Percentiles rank a stretch among this genome's conserved stretches.
phyloP scores from a whole-genome alignment of 169 alveolate species.

The Amoebophrya sp. region DNA sequence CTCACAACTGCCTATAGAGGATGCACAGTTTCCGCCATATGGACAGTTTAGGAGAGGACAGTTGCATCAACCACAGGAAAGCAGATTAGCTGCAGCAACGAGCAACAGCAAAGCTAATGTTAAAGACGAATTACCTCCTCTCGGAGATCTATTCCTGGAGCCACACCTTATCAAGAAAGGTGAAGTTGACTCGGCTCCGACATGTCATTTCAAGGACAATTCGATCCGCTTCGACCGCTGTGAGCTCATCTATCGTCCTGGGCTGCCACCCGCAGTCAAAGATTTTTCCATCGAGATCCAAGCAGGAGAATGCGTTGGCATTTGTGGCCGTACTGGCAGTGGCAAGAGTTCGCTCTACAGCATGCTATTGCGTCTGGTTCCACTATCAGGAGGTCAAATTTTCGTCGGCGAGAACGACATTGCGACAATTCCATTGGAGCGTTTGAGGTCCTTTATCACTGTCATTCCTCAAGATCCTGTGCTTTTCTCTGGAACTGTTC shows the following conservation, averaged over 20 bases:
- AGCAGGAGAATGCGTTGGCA: slow-evolving; percentile 58
- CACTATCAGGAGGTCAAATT: slow-evolving; percentile 59
- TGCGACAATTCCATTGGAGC: not conserved
- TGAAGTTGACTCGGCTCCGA: no score
- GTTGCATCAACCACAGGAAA: not conserved
- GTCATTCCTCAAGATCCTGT: slow-evolving; percentile 48
- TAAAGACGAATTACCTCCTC: not conserved
- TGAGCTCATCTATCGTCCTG: not conserved
- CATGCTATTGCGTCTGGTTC: slow-evolving; percentile 61
- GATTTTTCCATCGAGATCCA: not conserved
- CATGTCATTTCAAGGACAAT: no score
- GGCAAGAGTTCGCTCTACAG: slow-evolving; percentile 74
- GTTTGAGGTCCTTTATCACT: slow-evolving; percentile 47
- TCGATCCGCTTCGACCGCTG: not conserved
- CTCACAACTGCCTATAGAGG: not conserved
- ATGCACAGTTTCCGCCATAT: not conserved
- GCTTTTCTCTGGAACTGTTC: slow-evolving; percentile 61
- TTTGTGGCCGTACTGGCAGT: slow-evolving; percentile 83
- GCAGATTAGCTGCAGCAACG: not conserved
- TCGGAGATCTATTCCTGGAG: not conserved
- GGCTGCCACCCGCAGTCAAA: not conserved
- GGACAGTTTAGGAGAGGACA: not conserved
- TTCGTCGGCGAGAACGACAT: slow-evolving; percentile 38
- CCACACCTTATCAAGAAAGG: not conserved
- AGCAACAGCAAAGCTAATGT: no score